phyloP scores from a whole-genome alignment of 805 yeast species.

The Yamadazyma sp. region DNA sequence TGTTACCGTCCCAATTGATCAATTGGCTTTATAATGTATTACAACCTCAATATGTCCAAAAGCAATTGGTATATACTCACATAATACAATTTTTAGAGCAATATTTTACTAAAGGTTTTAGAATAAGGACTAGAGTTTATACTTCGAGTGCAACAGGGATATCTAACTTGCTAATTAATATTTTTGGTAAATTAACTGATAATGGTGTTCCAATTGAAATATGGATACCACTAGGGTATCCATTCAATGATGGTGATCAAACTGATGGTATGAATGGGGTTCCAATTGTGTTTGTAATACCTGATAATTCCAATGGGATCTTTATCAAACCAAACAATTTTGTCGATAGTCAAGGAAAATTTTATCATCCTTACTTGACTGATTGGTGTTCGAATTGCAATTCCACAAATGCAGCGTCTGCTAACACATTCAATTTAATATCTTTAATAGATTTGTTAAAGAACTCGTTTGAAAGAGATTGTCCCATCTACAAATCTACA shows the following conservation, averaged over 20 bases:
- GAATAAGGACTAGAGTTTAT: conserved; percentile 62
- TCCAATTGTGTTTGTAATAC: conserved; percentile 65
- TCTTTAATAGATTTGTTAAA: conserved; percentile 29
- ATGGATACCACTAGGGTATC: conserved; percentile 78
- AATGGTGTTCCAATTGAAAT: conserved; percentile 51
- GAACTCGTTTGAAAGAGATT: conserved; percentile 35
- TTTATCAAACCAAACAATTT: conserved; percentile 55
- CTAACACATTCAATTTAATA: conserved; percentile 23
- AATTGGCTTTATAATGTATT: conserved; percentile 41
- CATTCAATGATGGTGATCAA: conserved; percentile 26
- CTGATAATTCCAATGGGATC: conserved; percentile 42
- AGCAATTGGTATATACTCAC: conserved; percentile 63
- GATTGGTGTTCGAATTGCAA: conserved; percentile 44
- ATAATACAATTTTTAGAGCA: conserved; percentile 50
- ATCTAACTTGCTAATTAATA: conserved; percentile 55
- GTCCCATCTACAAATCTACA: conserved; percentile 40
- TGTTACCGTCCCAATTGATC: conserved; percentile 29
- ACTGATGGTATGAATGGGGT: conserved; percentile 30
- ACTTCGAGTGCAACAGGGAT: conserved; percentile 54
- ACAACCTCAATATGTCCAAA: conserved; percentile 54
- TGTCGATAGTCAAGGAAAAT: conserved; percentile 67
- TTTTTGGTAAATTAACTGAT: conserved; percentile 52
- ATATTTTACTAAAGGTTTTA: conserved; percentile 44
- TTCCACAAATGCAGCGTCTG: conserved; percentile 5
- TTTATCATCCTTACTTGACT: conserved; percentile 67